Conservation (phyloP, 2,329 filamentous ascomycete species). For the Colletotrichum tamarilloi region DNA sequence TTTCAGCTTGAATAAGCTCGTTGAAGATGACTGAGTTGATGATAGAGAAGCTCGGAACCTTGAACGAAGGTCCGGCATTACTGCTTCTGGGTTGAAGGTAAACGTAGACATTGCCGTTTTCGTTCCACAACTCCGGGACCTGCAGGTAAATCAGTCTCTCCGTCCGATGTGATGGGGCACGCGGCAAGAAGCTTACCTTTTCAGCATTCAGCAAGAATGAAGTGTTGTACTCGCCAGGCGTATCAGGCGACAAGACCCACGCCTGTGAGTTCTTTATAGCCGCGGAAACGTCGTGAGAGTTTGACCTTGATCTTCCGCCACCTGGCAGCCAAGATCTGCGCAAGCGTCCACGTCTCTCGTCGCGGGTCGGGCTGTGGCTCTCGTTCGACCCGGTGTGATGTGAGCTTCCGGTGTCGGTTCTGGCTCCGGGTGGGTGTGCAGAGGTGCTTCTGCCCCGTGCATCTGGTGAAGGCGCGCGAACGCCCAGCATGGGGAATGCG, state of each 20-base stretch:
- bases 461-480: constrained; percentile 48
- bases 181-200: constrained; percentile 56
- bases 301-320: constrained; percentile 59
- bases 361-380: constrained; percentile 55
- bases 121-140: constrained; percentile 76
- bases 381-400: constrained; percentile 43
- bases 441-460: constrained; percentile 59
- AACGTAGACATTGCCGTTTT: constrained; percentile 66
- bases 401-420: constrained; percentile 37
- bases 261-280: constrained; percentile 46
- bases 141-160: constrained; percentile 41
- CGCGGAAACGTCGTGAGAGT: constrained; percentile 51
- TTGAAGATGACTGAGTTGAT: constrained; percentile 65
- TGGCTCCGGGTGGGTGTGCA: constrained; percentile 52
- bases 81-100: constrained; percentile 65
- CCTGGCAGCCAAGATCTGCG: constrained; percentile 67
- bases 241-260: constrained; percentile 67
- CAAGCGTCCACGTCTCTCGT: constrained; percentile 54
- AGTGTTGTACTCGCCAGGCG: constrained; percentile 66
- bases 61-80: constrained; percentile 68
- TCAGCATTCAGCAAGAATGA: constrained; percentile 63
- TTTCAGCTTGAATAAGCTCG: constrained; percentile 62
- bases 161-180: constrained; percentile 32
- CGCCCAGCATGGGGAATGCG: constrained; percentile 38
- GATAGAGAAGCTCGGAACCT: constrained; percentile 65